These are phyloP conservation scores for Funneliformis mosseae DNA, from an alignment of 192 early-diverging fungal genomes.

Conservation along the genomic window DNA sequence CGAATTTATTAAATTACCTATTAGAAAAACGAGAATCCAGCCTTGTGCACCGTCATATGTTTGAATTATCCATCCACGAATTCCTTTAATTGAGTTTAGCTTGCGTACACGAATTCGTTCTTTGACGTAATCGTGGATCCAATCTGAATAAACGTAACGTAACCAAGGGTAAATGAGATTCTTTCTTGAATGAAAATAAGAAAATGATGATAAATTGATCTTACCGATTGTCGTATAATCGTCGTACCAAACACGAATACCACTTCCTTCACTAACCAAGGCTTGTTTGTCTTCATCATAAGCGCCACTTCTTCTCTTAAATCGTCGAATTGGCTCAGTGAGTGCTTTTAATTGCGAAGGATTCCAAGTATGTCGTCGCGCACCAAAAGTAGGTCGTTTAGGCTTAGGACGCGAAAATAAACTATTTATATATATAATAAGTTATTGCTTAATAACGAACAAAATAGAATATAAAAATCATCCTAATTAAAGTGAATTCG, in stretches of 20 bases:
- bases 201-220: background rate
- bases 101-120: conserved; percentile 51
- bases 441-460: background rate
- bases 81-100: conserved; percentile 35
- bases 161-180: conserved; percentile 33
- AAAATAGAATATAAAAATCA: background rate
- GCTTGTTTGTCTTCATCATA: conserved; percentile 56
- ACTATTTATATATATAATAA: background rate
- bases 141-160: conserved; percentile 47
- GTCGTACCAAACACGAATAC: conserved; percentile 64
- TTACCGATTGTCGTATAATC: conserved; percentile 68
- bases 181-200: background rate
- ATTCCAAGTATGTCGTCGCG: conserved; percentile 17
- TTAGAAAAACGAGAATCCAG: conserved; percentile 81
- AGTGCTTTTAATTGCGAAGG: background rate
- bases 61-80: conserved; percentile 51
- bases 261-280: conserved; percentile 54
- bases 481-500: background rate
- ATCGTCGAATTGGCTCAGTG: background rate
- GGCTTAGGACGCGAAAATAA: background rate
- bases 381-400: too few species aligned
- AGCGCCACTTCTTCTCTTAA: conserved; percentile 38
- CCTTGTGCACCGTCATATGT: conserved; percentile 73
- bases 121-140: conserved; percentile 65
- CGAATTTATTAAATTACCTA: conserved; percentile 67